Percentiles rank a stretch among this genome's conserved stretches.
These are phyloP conservation scores for Eucalyptus coolabah DNA, from an alignment of 345 rosid genomes.

Conservation along the genomic window DNA sequence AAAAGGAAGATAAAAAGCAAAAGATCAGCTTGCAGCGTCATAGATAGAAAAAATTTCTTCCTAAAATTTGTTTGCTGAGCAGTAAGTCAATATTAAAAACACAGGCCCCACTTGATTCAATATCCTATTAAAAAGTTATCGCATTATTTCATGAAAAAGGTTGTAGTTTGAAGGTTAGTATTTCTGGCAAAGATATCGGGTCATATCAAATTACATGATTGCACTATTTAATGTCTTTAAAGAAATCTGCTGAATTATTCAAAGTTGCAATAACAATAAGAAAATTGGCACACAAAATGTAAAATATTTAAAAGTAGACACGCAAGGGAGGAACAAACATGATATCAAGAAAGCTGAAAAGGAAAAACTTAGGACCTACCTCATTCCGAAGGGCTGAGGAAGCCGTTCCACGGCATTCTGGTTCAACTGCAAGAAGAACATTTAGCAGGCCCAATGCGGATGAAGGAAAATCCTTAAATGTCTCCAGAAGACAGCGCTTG, in stretches of 20 bases:
- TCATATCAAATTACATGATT: background rate
- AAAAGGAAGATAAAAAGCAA: background rate
- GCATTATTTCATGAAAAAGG: background rate
- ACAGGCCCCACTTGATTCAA: background rate
- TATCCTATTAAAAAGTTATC: background rate
- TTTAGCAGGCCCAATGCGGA: too few relatives aligned
- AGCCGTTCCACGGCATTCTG: conserved; percentile 31
- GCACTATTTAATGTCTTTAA: background rate
- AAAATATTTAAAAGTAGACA: background rate
- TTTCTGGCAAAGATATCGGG: background rate
- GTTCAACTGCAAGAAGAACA: conserved; percentile 5
- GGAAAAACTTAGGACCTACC: background rate
- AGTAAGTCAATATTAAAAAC: background rate
- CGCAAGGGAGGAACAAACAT: background rate
- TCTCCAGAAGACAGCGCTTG: too few relatives aligned
- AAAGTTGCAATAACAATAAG: background rate
- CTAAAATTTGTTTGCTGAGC: background rate
- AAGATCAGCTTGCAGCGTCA: background rate
- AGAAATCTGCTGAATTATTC: background rate
- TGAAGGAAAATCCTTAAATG: too few relatives aligned
- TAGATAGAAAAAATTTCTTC: background rate
- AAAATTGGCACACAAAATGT: background rate
- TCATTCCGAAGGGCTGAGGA: conserved; percentile 33
- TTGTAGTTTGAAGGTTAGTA: background rate
- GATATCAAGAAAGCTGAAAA: background rate